Evolutionary conservation across 331 rosid species (phyloP).

Genomic region (Rhamnella rubrinervis): DNA sequence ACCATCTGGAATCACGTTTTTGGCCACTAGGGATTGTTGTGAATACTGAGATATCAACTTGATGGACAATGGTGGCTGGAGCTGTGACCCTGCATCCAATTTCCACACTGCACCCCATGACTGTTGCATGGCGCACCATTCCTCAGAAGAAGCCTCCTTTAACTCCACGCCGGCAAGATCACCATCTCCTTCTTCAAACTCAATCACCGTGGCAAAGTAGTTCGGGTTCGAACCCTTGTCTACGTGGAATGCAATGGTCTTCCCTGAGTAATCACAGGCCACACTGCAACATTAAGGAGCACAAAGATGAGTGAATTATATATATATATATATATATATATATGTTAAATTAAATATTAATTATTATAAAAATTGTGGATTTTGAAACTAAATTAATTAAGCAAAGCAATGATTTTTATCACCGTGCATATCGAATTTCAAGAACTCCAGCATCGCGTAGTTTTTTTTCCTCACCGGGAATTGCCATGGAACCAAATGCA

Average conservation of each 20-base stretch:
- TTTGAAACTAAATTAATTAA: neutral
- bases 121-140: conserved; percentile 43
- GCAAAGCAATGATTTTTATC: neutral
- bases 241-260: conserved; percentile 31
- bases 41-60: conserved; percentile 38
- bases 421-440: conserved; percentile 32
- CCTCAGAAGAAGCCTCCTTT: conserved; percentile 21
- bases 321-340: too few relatives aligned
- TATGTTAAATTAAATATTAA: too few relatives aligned
- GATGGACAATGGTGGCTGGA: conserved; percentile 35
- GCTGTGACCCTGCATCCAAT: conserved; percentile 33
- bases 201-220: conserved; percentile 36
- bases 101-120: conserved; percentile 64
- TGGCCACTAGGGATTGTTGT: conserved; percentile 33
- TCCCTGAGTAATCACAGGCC: conserved; percentile 38
- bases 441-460: conserved; percentile 40
- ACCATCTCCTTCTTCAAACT: conserved; percentile 48
- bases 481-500: conserved; percentile 50
- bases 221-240: conserved; percentile 39
- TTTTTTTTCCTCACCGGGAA: conserved; percentile 22
- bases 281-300: conserved; percentile 15
- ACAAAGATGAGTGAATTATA: neutral
- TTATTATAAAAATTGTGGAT: neutral
- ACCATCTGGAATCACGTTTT: conserved; percentile 40
- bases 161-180: conserved; percentile 37